Conservation (phyloP, 257 asterid genomes). For the Ophiorrhiza pumila region DNA sequence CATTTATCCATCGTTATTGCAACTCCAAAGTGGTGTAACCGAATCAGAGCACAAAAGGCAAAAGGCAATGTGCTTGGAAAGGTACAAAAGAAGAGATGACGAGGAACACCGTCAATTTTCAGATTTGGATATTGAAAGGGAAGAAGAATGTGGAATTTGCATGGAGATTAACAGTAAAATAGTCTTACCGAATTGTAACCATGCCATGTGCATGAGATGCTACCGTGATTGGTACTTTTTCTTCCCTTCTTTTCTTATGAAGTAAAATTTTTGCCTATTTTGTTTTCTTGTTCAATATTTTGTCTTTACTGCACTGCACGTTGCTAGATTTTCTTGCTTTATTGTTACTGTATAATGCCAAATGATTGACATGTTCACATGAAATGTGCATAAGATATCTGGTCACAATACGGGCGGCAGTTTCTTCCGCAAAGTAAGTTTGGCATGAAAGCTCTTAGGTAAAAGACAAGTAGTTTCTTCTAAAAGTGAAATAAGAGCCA, state of each 20-base stretch:
- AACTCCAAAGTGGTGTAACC: slow-evolving; percentile 78
- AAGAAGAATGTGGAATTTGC: slow-evolving; percentile 97
- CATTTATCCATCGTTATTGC: slow-evolving; percentile 82
- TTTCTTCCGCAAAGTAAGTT: neutral
- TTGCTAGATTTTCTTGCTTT: neutral
- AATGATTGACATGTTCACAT: neutral
- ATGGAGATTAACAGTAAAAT: slow-evolving; percentile 81
- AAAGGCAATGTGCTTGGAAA: slow-evolving; percentile 68
- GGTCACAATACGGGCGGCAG: neutral
- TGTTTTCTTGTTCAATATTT: neutral
- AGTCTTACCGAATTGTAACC: slow-evolving; percentile 86
- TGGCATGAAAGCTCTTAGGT: neutral
- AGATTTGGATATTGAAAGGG: slow-evolving; percentile 77
- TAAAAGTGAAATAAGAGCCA: neutral
- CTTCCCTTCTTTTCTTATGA: neutral
- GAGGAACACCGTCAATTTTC: slow-evolving; percentile 45
- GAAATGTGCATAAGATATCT: neutral
- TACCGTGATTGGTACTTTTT: slow-evolving; percentile 80
- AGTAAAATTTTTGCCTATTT: neutral
- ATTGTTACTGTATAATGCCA: neutral
- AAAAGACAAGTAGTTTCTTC: neutral
- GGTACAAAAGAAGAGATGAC: slow-evolving; percentile 76
- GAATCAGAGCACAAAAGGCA: slow-evolving; percentile 87
- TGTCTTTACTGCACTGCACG: neutral
- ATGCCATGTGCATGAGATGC: slow-evolving; percentile 87